Base-by-base conservation (phyloP, 352 stramenopile genomes). In the Globisporangium nunn region DNA sequence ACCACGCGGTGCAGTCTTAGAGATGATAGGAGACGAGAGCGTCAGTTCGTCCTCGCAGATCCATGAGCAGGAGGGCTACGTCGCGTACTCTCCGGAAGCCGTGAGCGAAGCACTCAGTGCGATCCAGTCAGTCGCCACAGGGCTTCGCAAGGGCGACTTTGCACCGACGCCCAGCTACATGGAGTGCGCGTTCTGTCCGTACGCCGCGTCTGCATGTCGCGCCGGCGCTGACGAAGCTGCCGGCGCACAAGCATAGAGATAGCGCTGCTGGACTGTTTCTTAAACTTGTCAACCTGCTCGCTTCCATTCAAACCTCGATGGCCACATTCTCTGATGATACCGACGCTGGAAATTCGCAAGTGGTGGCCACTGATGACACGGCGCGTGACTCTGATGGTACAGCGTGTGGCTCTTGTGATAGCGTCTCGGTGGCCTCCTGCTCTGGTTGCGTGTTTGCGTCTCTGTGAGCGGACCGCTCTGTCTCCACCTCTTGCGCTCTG, bases 101-200 rank as follows among this genome's bases (percentile, higher is more conserved):
- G 62, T 48, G 3, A 62, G 70, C 14, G 64, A 79, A 41, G 80
- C 74, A 4, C 56, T 78, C 40, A 61, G 63, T 2, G 66, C 71
- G 0, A 73, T 87, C 14, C 41, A 71, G 12, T 52, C 68, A n/a
- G 73, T 73, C 4, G 74, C 54, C 0, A 54, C 52, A 6, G 62
- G 62, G 2, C 71, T 93, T 43, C 75, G 75, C 18, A 35, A 53
- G 0, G 77, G 78, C 43, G 51, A 78, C 43, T 93, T 93, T 31
- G 53, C 70, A 7, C 69, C 78, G 0, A 78, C 54, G 31, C 83
- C 83, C 2, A 73, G 68, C 28, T 93, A 74, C 49, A 68, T 78
- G 29, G 75, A 81, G 58, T 93, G 83, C 28, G 65, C 66, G 4
- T 90, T 88, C 61, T 93, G 83, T 66, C 71, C 83, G 35, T 93